phyloP scores from a whole-genome alignment of 176 grass and related monocot genomes.

The Aegilops tauschii region DNA sequence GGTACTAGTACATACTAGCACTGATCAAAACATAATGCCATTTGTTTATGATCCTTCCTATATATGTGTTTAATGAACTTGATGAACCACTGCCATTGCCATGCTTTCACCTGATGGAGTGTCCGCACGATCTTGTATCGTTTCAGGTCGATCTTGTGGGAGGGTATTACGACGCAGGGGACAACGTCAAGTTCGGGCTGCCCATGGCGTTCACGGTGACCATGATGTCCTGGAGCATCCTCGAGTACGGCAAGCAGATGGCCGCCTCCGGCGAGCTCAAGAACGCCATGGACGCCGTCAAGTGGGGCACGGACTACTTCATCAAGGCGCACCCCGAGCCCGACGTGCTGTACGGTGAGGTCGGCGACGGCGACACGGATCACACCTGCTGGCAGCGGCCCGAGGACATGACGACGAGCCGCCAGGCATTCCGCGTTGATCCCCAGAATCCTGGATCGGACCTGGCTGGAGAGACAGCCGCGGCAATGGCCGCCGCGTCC shows the following conservation, averaged over 20 bases:
- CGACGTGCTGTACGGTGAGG: slow-evolving; percentile 87
- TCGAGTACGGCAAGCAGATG: slow-evolving; percentile 90
- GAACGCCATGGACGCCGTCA: slow-evolving; percentile 88
- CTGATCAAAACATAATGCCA: background rate
- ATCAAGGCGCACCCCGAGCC: slow-evolving; percentile 92
- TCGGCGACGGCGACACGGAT: slow-evolving; percentile 83
- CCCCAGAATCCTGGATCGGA: slow-evolving; percentile 75
- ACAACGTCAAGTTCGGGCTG: slow-evolving; percentile 92
- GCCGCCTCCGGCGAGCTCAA: slow-evolving; percentile 59
- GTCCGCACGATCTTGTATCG: background rate
- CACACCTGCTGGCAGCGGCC: slow-evolving; percentile 92
- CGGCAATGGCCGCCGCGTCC: slow-evolving; percentile 77
- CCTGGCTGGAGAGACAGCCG: slow-evolving; percentile 82
- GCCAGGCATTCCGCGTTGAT: slow-evolving; percentile 74
- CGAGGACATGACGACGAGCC: slow-evolving; percentile 94
- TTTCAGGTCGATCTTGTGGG: slow-evolving; percentile 83
- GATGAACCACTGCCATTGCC: background rate
- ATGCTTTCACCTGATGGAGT: background rate
- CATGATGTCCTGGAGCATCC: slow-evolving; percentile 92
- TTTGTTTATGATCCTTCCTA: background rate
- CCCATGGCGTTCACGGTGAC: slow-evolving; percentile 98
- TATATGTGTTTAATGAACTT: background rate
- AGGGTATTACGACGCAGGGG: slow-evolving; percentile 88
- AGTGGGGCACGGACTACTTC: slow-evolving; percentile 96
- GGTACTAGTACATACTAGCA: background rate